Evolutionary conservation across 768 basidiomycete species (phyloP).

Genomic region (Tulasnella sp.): DNA sequence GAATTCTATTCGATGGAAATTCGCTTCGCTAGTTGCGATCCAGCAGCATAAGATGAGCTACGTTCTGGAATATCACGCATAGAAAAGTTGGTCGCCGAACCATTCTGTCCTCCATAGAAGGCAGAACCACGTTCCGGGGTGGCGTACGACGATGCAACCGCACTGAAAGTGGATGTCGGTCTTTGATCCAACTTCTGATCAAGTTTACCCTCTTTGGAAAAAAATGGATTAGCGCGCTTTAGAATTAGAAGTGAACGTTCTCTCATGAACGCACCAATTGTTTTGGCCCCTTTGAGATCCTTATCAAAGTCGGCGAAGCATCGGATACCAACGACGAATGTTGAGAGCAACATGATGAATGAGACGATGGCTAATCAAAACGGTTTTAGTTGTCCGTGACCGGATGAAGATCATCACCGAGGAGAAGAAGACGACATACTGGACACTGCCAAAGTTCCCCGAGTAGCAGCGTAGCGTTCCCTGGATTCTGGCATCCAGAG

Average conservation of each 20-base stretch:
- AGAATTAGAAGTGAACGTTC: slow-evolving; percentile 17
- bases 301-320: slow-evolving; percentile 75
- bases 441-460: slow-evolving; percentile 68
- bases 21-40: slow-evolving; percentile 44
- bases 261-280: slow-evolving; percentile 47
- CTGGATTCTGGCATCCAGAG: slow-evolving; percentile 55
- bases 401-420: background rate
- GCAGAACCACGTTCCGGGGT: slow-evolving; percentile 16
- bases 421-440: slow-evolving; percentile 36
- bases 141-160: background rate
- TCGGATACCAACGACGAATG: slow-evolving; percentile 61
- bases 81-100: slow-evolving; percentile 31
- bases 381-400: background rate
- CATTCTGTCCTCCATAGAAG: slow-evolving; percentile 34
- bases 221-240: slow-evolving; percentile 26
- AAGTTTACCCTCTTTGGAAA: slow-evolving; percentile 35
- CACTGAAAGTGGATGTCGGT: slow-evolving; percentile 7
- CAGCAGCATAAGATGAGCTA: slow-evolving; percentile 33
- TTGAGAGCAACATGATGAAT: slow-evolving; percentile 58
- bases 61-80: too few species aligned
- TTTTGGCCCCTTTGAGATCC: slow-evolving; percentile 62
- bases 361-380: slow-evolving; percentile 50
- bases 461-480: slow-evolving; percentile 50
- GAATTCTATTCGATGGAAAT: slow-evolving; percentile 79
- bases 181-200: slow-evolving; percentile 19